Base-by-base conservation (phyloP, 768 basidiomycete species). In the Naganishia friedmannii region DNA sequence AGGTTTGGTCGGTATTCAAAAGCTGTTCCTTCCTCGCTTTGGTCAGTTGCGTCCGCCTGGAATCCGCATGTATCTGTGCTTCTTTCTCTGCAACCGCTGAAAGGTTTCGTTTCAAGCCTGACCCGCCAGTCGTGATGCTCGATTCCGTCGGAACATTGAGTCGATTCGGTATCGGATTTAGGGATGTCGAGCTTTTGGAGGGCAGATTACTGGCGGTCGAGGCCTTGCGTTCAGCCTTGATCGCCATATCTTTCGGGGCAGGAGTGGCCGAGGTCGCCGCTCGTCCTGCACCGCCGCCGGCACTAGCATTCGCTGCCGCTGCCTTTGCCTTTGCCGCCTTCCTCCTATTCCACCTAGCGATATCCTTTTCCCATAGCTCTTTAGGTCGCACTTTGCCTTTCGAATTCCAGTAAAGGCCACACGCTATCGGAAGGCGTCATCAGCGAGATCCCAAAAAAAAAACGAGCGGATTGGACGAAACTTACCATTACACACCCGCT, bases 401-500 rank as follows among this genome's bases (percentile, higher is more conserved):
- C 67, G 76, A 74, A 55, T 80, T 80, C 75, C 76, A 80, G 71
- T 80, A 80, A 19, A 80, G 69, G 21, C 79, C 79, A 53, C 79
- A 80, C 42, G 79, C 79, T 80, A 54, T 19, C 7, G 32, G 45
- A 45, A 56, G 5, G 3, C 23, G 48, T 4, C 0, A 45, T 39
- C 15, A 67, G 72, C 19, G 17, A 13, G 23, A 51, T 19, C 32
- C 32, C n/a, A n/a, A 58, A 17, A 26, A 15, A 39, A 28, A 21
- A 9, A 10, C 10, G 12, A 37, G 17, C 23, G 17, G 6, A n/a
- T 8, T 29, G 34, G 0, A 13, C 31, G 19, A 5, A 4, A 74
- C 77, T 74, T 65, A 80, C 79, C 79, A 73, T 80, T 80, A 69
- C 79, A 80, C 23, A 80, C 76, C 48, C 76, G 65, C 28, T 77